Evolutionary conservation across 352 stramenopile genomes (phyloP).

Genomic region (Phytophthora kernoviae): DNA sequence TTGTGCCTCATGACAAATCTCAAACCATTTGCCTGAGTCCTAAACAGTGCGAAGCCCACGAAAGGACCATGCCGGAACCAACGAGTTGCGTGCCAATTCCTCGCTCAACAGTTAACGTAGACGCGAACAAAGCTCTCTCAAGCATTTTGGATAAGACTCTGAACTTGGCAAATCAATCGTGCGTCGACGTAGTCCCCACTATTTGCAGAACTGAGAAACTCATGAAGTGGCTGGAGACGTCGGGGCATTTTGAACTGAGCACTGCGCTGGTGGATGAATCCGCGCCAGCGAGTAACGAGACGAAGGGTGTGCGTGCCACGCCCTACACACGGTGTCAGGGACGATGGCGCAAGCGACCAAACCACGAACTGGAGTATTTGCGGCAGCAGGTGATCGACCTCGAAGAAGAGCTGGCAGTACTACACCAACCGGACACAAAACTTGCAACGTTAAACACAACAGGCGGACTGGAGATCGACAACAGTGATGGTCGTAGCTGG

Average conservation of each 20-base stretch:
- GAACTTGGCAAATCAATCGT: too few relatives aligned
- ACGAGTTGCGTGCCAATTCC: too few relatives aligned
- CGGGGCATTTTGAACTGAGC: background rate
- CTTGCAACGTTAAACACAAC: background rate
- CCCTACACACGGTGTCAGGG: conserved; percentile 15
- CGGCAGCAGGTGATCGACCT: conserved; percentile 20
- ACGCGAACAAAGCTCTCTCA: too few relatives aligned
- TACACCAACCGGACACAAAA: conserved; percentile 10
- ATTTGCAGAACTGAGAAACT: too few relatives aligned
- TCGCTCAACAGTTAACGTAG: too few relatives aligned
- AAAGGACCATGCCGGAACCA: too few relatives aligned
- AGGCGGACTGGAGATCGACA: background rate
- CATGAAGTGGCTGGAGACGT: too few relatives aligned
- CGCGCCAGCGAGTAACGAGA: background rate
- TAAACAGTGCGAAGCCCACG: too few relatives aligned
- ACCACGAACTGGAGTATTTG: conserved; percentile 35
- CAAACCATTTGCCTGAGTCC: too few relatives aligned
- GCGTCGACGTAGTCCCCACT: too few relatives aligned
- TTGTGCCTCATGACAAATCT: too few relatives aligned
- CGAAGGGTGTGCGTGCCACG: conserved; percentile 4
- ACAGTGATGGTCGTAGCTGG: background rate
- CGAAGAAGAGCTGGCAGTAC: conserved; percentile 20
- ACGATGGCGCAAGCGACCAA: conserved; percentile 24
- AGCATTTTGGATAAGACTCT: too few relatives aligned
- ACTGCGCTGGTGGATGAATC: background rate